Evolutionary conservation across 805 yeast genomes (phyloP).

Genomic region (Saccharomycopsis synnaedendra): DNA sequence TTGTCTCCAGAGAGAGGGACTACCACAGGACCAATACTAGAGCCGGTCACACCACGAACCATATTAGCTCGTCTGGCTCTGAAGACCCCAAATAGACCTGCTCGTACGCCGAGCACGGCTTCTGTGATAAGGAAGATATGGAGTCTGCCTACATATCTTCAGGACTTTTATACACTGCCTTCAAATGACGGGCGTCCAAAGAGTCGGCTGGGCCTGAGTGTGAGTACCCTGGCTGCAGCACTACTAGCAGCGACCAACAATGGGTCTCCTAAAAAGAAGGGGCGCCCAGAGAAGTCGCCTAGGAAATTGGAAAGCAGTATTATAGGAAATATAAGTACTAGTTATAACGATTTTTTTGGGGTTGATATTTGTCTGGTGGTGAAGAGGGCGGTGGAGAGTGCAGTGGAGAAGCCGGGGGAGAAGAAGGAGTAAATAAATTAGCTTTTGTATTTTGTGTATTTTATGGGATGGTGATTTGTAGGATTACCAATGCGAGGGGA

Average conservation of each 20-base stretch:
- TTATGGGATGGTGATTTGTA: constrained; percentile 19
- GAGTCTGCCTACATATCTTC: constrained; percentile 57
- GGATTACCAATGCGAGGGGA: too few relatives aligned
- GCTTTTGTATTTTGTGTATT: constrained; percentile 15
- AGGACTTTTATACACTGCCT: constrained; percentile 54
- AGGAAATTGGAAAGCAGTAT: constrained; percentile 12
- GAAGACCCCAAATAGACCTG: constrained; percentile 20
- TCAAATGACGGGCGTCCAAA: constrained; percentile 7
- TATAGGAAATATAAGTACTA: constrained; percentile 17
- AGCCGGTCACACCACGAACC: not conserved
- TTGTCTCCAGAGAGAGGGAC: too few relatives aligned
- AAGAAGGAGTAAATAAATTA: not conserved
- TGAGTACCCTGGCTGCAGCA: not conserved
- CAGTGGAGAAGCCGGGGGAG: constrained; percentile 3
- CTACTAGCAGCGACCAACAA: constrained; percentile 3
- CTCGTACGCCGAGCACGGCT: constrained; percentile 23
- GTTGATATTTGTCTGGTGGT: constrained; percentile 43
- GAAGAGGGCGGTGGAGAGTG: constrained; percentile 31
- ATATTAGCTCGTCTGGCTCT: constrained; percentile 1
- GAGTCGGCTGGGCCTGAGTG: not conserved
- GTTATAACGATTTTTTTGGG: constrained; percentile 41
- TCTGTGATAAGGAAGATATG: constrained; percentile 42
- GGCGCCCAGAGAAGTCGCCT: constrained; percentile 12
- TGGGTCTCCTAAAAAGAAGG: constrained; percentile 26
- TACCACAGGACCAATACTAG: not conserved